Evolutionary conservation across 2,329 filamentous ascomycete genomes (phyloP).

Genomic region (Aspergillus caelatus): DNA sequence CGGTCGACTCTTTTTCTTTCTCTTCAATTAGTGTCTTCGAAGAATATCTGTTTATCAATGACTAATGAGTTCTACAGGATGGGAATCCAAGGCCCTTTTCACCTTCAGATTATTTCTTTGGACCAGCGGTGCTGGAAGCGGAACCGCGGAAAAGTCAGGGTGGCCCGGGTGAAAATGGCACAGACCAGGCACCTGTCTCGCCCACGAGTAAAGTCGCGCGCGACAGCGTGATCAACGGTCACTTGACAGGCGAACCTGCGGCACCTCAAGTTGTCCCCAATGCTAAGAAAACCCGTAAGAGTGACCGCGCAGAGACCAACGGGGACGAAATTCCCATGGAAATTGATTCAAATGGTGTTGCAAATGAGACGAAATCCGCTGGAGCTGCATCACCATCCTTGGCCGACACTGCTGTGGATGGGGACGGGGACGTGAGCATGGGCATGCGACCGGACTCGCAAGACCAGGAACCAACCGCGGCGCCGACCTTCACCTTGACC

Average conservation of each 20-base stretch:
- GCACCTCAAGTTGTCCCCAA: constrained; percentile 27
- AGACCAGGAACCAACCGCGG: constrained; percentile 34
- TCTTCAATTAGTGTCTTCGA: constrained; percentile 6
- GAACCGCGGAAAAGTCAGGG: constrained; percentile 32
- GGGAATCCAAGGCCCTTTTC: constrained; percentile 39
- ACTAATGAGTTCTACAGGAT: constrained; percentile 33
- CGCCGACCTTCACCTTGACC: constrained; percentile 42
- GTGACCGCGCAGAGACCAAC: constrained; percentile 33
- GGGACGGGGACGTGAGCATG: constrained; percentile 50
- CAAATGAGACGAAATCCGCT: constrained; percentile 30
- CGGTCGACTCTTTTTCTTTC: background rate
- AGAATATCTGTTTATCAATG: constrained; percentile 5
- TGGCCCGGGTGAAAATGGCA: constrained; percentile 26
- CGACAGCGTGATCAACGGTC: constrained; percentile 43
- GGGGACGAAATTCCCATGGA: constrained; percentile 43
- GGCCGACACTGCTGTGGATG: constrained; percentile 37
- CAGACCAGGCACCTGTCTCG: constrained; percentile 33
- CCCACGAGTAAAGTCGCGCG: constrained; percentile 36
- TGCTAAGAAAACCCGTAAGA: constrained; percentile 39
- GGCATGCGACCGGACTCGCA: constrained; percentile 29
- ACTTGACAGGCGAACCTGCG: constrained; percentile 32
- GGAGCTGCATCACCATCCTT: constrained; percentile 25
- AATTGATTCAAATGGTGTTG: constrained; percentile 41
- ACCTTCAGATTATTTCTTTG: constrained; percentile 51
- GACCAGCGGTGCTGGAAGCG: constrained; percentile 43